Percentiles rank a stretch among this genome's conserved stretches.
phyloP scores from a whole-genome alignment of 768 basidiomycete species.

The Rhizopogon salebrosus region DNA sequence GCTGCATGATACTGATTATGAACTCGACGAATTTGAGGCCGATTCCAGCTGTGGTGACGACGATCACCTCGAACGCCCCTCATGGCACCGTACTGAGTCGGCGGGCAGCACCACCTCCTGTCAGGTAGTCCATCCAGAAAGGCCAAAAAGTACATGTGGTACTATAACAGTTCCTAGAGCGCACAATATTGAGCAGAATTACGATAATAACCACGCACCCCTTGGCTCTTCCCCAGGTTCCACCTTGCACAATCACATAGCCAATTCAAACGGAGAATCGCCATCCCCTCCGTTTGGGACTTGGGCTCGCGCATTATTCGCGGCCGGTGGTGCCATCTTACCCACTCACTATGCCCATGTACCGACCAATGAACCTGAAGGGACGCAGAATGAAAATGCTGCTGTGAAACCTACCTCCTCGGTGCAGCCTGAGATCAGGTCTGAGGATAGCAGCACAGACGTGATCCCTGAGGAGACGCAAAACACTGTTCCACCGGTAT shows the following conservation, averaged over 20 bases:
- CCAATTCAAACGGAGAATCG: constrained; percentile 66
- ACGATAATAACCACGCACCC: constrained; percentile 61
- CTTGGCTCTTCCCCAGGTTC: constrained; percentile 67
- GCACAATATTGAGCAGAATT: constrained; percentile 80
- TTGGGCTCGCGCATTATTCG: constrained; percentile 41
- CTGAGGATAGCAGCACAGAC: constrained; percentile 50
- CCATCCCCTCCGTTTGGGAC: constrained; percentile 42
- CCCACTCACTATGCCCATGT: constrained; percentile 60
- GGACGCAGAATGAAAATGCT: constrained; percentile 84
- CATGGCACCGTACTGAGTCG: too few relatives aligned
- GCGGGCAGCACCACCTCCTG: too few relatives aligned
- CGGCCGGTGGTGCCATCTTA: constrained; percentile 49
- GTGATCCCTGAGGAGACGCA: constrained; percentile 76
- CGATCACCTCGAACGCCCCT: too few relatives aligned
- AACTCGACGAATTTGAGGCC: constrained; percentile 71
- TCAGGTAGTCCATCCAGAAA: too few relatives aligned
- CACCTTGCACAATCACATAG: constrained; percentile 61
- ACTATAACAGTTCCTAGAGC: constrained; percentile 29
- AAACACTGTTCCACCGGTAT: constrained; percentile 80
- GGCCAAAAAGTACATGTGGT: too few relatives aligned
- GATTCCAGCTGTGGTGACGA: too few relatives aligned
- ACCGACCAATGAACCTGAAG: constrained; percentile 45
- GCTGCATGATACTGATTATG: constrained; percentile 45
- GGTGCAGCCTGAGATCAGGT: constrained; percentile 29
- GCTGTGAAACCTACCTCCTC: constrained; percentile 72